A percentile compares a stretch with the other conserved stretches of the same genome.
These are phyloP conservation scores for Ceratobasidium sp. DNA, from an alignment of 1,284 basidiomycete species.

Conservation along the genomic window DNA sequence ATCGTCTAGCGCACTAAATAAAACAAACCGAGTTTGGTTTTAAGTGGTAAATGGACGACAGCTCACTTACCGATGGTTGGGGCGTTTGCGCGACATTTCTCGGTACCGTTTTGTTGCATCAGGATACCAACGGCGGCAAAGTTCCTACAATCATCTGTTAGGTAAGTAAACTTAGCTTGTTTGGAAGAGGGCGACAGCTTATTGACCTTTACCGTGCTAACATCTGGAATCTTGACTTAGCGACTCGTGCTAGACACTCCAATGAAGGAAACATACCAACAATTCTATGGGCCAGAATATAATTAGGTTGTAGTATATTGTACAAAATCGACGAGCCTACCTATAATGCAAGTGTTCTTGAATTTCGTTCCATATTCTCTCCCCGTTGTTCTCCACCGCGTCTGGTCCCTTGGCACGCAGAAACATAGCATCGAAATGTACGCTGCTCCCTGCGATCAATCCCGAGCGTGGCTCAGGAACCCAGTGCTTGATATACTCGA, in stretches of 20 bases:
- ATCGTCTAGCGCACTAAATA: slow-evolving; percentile 28
- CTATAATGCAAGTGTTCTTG: slow-evolving; percentile 34
- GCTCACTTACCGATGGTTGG: slow-evolving; percentile 26
- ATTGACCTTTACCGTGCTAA: slow-evolving; percentile 28
- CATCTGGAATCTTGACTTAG: background rate
- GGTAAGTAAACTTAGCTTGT: no score
- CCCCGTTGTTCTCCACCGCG: slow-evolving; percentile 58
- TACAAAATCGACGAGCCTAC: background rate
- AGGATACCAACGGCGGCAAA: slow-evolving; percentile 39
- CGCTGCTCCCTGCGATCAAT: slow-evolving; percentile 83
- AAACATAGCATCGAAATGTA: slow-evolving; percentile 83
- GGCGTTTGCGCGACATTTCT: background rate
- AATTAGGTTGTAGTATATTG: background rate
- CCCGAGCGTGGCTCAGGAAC: slow-evolving; percentile 71
- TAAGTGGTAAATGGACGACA: background rate
- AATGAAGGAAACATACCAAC: slow-evolving; percentile 15
- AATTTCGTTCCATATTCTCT: slow-evolving; percentile 17
- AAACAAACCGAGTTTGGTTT: background rate
- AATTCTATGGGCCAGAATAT: slow-evolving; percentile 7
- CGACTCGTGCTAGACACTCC: background rate
- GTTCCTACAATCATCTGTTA: slow-evolving; percentile 4
- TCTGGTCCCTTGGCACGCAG: slow-evolving; percentile 82
- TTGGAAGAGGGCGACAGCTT: background rate
- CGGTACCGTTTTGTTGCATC: background rate
- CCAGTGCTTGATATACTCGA: slow-evolving; percentile 82